Base-by-base conservation (phyloP, 2,329 filamentous ascomycete genomes). In the Aspergillus caelatus region DNA sequence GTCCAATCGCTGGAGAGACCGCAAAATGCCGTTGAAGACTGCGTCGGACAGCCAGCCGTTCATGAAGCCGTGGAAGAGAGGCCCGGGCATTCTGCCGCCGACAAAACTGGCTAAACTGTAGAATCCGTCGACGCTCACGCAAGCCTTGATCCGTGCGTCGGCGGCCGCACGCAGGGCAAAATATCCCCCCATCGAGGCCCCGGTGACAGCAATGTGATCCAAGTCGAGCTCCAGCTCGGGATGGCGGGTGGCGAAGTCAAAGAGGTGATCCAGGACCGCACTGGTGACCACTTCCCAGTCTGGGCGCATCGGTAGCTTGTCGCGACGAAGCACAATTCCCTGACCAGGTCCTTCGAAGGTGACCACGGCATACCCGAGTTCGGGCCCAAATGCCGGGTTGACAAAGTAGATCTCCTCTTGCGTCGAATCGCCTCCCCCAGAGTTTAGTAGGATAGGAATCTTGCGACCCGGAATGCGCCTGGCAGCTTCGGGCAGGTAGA, bases 311-410 rank as follows among this genome's bases (percentile, higher is more conserved):
- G 46, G 58, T 5, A 77, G 36, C 41, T 70, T 65, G 32, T 77
- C 60, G 0, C 67, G 65, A 1, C 71, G 70, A 0, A 82, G 71
- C 4, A 74, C 63, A 5, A 81, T 67, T 0, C 82, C 81, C 62
- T 84, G 82, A 0, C 81, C 82, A 0, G 82, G 82, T 0, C 81
- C 82, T n/a, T 84, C 81, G 45, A 82, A 82, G 0, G 74, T 81
- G 6, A 84, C 59, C 1, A 79, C 75, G 0, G 81, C 81, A 59
- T 83, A 84, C 0, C 82, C 82, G 0, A 73, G 59, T 0, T 67
- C 65, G 0, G 66, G 68, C 0, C 67, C 79, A 0, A 45, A 67
- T 1, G 72, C 67, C 0, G 71, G 61, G 19, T 67, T 61, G 3
- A 77, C 46, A 61, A 74, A 79, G 64, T 79, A 82, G 0, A 83